Evolutionary conservation across 2,329 filamentous ascomycete species (phyloP), one percentile per base, ranked within the genome.

Genomic region (Colletotrichum chlorophyti): DNA sequence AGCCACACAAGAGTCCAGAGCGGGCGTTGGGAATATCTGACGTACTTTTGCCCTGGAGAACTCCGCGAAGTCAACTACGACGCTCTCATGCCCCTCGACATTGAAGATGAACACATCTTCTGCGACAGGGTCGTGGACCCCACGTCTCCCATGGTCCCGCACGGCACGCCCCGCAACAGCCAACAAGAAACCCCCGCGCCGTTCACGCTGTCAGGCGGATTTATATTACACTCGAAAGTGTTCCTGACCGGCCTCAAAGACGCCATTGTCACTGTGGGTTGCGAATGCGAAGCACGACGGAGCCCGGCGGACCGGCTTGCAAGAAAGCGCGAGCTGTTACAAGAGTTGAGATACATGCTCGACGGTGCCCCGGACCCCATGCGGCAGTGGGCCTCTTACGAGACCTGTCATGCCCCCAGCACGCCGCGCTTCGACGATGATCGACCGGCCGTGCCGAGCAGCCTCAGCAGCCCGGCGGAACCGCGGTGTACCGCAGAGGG

Each of bases 101-200:
- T 73, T 1, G 66, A 69, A n/a, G 72, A 74, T 19, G 70, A 74
- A 40, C 40, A 64, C 1, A 70, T 74, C n/a, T 53, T 53, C 63
- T 10, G 66, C 71, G 50, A 63, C 51, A 3, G 48, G 5, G 35
- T 59, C 21, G 32, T 53, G 2, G 23, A 57, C 5, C 63, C 53
- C 29, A 29, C 53, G 0, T 48, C 65, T 29, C 41, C 48, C 26
- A 31, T 46, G 24, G 17, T 50, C 11, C 52, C 53, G 6, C 40
- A 42, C 15, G 15, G 48, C 11, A 53, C 58, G 3, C 53, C 48
- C 42, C 19, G 59, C 48, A 21, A 45, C 53, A 52, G 4, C 52
- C 19, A n/a, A 24, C 51, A 29, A 23, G 26, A 57, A 1, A 45
- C 31, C 6, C 17, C 14, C 2, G 19, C 37, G 6, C 15, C 43